Conservation (phyloP, 805 yeast genomes). For the Brettanomyces sp. region DNA sequence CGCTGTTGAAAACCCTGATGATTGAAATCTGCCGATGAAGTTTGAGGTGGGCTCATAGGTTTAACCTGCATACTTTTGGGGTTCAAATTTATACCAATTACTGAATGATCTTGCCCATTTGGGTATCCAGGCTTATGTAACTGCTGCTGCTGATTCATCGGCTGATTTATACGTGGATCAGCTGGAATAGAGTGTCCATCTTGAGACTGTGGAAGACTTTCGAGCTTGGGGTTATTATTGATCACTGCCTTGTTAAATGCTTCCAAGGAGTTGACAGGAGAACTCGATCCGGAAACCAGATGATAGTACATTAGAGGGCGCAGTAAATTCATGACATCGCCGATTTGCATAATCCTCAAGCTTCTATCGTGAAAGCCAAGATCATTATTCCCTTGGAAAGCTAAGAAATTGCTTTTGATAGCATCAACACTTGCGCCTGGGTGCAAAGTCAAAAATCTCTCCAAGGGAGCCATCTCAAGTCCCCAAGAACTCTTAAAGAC, state of each 20-base stretch:
- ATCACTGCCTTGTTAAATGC: constrained; percentile 30
- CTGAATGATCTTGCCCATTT: too few species aligned
- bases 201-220: too few species aligned
- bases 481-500: constrained; percentile 35
- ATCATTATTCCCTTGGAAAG: constrained; percentile 39
- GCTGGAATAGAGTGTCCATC: too few species aligned
- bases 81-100: too few species aligned
- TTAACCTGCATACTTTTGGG: too few species aligned
- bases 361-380: constrained; percentile 60
- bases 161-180: too few species aligned
- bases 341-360: constrained; percentile 62
- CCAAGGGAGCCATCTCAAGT: constrained; percentile 37
- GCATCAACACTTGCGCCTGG: neutral
- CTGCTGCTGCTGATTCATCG: too few species aligned
- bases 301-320: constrained; percentile 46
- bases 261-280: constrained; percentile 44
- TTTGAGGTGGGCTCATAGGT: too few species aligned
- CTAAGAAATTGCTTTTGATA: constrained; percentile 11
- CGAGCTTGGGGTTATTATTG: too few species aligned
- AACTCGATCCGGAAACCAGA: constrained; percentile 37
- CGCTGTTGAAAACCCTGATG: too few species aligned
- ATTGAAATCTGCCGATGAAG: too few species aligned
- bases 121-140: too few species aligned
- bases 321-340: constrained; percentile 70
- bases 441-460: constrained; percentile 22